Evolutionary conservation across 2,329 filamentous ascomycete species (phyloP).

Genomic region (Pezicula radicicola): DNA sequence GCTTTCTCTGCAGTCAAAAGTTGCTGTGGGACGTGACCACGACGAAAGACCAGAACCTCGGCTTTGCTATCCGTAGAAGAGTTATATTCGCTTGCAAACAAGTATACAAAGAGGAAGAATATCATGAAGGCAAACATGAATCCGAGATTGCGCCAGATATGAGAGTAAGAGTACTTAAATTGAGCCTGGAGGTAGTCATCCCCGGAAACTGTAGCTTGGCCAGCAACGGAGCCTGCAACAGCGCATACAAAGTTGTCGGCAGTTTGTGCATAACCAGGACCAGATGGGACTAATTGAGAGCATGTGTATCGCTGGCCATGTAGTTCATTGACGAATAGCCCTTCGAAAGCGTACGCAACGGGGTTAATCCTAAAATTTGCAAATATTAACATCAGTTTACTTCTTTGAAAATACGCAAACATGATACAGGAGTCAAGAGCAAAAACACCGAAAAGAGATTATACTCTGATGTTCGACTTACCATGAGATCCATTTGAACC

Average conservation of each 20-base stretch:
- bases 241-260: constrained; percentile 46
- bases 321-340: constrained; percentile 85
- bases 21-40: constrained; percentile 42
- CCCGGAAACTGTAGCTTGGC: constrained; percentile 50
- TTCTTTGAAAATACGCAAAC: too few species aligned
- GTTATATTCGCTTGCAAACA: constrained; percentile 60
- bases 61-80: constrained; percentile 70
- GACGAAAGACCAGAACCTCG: constrained; percentile 73
- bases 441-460: too few species aligned
- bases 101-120: constrained; percentile 61
- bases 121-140: constrained; percentile 65
- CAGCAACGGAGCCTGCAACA: constrained; percentile 53
- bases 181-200: constrained; percentile 52
- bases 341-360: constrained; percentile 58
- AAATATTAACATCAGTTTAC: too few species aligned
- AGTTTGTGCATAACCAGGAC: constrained; percentile 40
- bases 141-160: constrained; percentile 53
- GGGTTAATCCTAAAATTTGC: too few species aligned
- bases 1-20: constrained; percentile 34
- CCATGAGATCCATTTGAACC: constrained; percentile 71
- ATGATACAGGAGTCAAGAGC: too few species aligned
- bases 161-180: constrained; percentile 54
- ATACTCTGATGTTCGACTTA: too few species aligned
- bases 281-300: constrained; percentile 23
- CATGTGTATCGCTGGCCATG: constrained; percentile 68